Conservation (phyloP, 2,329 filamentous ascomycete species). For the Purpureocillium takamizusanense region DNA sequence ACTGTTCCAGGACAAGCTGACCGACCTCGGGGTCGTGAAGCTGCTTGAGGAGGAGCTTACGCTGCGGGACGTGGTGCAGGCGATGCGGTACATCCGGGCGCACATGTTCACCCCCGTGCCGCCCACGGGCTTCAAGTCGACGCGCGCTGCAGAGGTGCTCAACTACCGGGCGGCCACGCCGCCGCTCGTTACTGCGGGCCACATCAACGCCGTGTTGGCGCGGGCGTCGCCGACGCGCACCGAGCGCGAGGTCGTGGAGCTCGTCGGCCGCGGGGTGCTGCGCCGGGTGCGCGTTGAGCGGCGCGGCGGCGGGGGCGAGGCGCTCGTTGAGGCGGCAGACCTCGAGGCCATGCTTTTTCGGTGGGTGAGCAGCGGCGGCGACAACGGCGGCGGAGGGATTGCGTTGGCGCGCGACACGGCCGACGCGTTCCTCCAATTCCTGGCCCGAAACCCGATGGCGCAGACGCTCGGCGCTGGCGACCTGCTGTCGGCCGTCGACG, state of each 20-base stretch:
- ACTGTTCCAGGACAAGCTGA: slow-evolving; percentile 38
- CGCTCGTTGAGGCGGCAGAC: slow-evolving; percentile 48
- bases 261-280: slow-evolving; percentile 47
- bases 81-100: slow-evolving; percentile 50
- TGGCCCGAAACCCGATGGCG: slow-evolving; percentile 41
- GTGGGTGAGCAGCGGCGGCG: slow-evolving; percentile 11
- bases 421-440: slow-evolving; percentile 39
- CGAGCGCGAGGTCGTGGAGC: slow-evolving; percentile 58
- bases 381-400: too few species aligned
- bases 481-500: slow-evolving; percentile 26
- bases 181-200: slow-evolving; percentile 55
- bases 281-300: slow-evolving; percentile 55
- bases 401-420: slow-evolving; percentile 36
- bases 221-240: slow-evolving; percentile 48
- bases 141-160: slow-evolving; percentile 53
- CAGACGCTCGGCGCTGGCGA: slow-evolving; percentile 16
- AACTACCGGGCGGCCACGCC: slow-evolving; percentile 51
- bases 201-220: slow-evolving; percentile 53
- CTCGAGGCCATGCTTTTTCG: slow-evolving; percentile 38
- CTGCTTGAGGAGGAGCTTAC: slow-evolving; percentile 45
- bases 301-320: slow-evolving; percentile 53
- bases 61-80: slow-evolving; percentile 54
- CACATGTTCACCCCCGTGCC: slow-evolving; percentile 59
- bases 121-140: slow-evolving; percentile 53
- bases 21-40: slow-evolving; percentile 49